Evolutionary conservation across 1,284 basidiomycete genomes (phyloP).

Genomic region (Mycena citricolor): DNA sequence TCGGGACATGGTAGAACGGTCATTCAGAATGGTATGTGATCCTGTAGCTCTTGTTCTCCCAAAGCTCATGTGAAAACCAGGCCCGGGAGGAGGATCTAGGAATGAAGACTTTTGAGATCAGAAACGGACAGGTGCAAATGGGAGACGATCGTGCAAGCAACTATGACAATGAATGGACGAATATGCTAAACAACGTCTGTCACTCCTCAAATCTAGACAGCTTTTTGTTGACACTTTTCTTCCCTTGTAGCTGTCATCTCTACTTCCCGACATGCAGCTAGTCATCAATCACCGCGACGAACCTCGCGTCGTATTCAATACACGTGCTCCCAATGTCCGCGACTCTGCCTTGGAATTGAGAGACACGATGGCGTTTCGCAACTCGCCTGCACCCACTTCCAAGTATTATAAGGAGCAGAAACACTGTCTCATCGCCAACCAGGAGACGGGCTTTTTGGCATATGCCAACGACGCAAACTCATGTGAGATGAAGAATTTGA

Average conservation of each 20-base stretch:
- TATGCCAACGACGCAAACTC: slow-evolving; percentile 18
- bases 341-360: background rate
- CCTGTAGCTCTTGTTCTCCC: background rate
- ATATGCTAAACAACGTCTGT: slow-evolving; percentile 10
- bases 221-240: no score
- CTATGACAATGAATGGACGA: slow-evolving; percentile 14
- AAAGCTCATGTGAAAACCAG: background rate
- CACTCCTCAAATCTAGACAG: no score
- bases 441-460: slow-evolving; percentile 7
- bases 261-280: slow-evolving; percentile 11
- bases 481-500: slow-evolving; percentile 15
- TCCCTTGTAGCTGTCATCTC: background rate
- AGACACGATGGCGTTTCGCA: slow-evolving; percentile 10
- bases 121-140: background rate
- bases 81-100: slow-evolving; percentile 8
- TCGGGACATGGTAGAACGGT: slow-evolving; percentile 9
- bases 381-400: slow-evolving; percentile 15
- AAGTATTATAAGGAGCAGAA: slow-evolving; percentile 14
- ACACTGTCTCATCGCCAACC: slow-evolving; percentile 15
- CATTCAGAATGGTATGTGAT: slow-evolving; percentile 4
- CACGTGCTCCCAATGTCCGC: background rate
- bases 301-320: slow-evolving; percentile 22
- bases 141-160: slow-evolving; percentile 10
- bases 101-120: slow-evolving; percentile 13
- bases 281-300: slow-evolving; percentile 22